Evolutionary conservation across 306 rosid species (phyloP).

Genomic region (Dryas alaskensis): DNA sequence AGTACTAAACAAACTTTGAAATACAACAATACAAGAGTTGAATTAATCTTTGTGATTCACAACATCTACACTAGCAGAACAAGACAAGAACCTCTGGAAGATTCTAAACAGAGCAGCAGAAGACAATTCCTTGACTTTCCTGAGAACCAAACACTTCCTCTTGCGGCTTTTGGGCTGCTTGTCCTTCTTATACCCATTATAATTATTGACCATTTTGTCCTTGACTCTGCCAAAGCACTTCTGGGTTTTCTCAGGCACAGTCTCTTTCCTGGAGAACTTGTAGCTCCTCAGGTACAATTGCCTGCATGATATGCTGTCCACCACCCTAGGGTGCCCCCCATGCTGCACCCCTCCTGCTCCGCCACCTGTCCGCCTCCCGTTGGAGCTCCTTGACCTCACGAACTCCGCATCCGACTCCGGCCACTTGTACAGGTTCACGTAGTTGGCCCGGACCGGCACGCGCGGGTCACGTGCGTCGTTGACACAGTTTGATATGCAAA

Average conservation of each 20-base stretch:
- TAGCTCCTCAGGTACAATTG: slow-evolving; percentile 85
- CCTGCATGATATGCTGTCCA: slow-evolving; percentile 84
- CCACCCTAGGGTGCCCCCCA: slow-evolving; percentile 61
- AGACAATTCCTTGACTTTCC: slow-evolving; percentile 57
- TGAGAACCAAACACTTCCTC: slow-evolving; percentile 64
- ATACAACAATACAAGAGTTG: neutral
- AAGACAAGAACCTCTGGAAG: slow-evolving; percentile 64
- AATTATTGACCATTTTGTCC: slow-evolving; percentile 39
- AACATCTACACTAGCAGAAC: slow-evolving; percentile 69
- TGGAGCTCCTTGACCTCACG: slow-evolving; percentile 53
- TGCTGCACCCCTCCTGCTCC: slow-evolving; percentile 5
- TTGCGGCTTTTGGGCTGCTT: slow-evolving; percentile 8
- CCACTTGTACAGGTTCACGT: slow-evolving; percentile 79
- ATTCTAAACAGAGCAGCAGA: slow-evolving; percentile 51
- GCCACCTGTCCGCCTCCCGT: slow-evolving; percentile 19
- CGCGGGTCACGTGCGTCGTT: slow-evolving; percentile 63
- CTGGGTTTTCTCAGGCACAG: slow-evolving; percentile 60
- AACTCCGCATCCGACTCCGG: slow-evolving; percentile 88
- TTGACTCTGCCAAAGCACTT: slow-evolving; percentile 66
- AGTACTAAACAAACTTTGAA: slow-evolving; percentile 4
- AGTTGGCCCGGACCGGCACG: slow-evolving; percentile 65
- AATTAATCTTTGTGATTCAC: slow-evolving; percentile 28
- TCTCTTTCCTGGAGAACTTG: slow-evolving; percentile 73
- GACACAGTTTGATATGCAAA: slow-evolving; percentile 70
- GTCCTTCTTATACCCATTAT: neutral